Conservation (phyloP, 345 rosid species). For the Rhizophora mangle region DNA sequence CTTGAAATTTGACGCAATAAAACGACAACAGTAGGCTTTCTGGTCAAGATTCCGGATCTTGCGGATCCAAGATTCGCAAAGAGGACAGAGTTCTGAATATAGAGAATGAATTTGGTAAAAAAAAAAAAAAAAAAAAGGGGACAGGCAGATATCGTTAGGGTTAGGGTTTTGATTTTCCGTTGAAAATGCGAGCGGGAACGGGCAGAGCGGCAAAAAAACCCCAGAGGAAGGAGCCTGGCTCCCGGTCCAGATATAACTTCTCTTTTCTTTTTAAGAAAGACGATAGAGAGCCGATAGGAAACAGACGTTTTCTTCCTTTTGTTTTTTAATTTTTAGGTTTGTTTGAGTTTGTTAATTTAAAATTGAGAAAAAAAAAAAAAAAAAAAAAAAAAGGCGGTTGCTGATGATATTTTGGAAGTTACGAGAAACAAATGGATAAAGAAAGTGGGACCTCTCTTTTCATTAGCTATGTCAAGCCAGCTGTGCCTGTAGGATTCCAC, state of each 20-base stretch:
- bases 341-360: neutral
- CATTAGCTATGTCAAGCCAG: neutral
- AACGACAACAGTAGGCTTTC: neutral
- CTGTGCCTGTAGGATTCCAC: neutral
- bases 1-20: neutral
- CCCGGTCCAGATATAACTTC: constrained; percentile 59
- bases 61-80: constrained; percentile 38
- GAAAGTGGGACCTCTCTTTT: constrained; percentile 15
- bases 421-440: constrained; percentile 45
- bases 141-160: constrained; percentile 28
- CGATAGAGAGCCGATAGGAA: constrained; percentile 13
- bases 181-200: constrained; percentile 42
- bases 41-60: constrained; percentile 23
- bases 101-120: neutral
- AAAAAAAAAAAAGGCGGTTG: constrained; percentile 14
- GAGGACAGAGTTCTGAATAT: neutral
- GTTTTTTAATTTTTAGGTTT: neutral
- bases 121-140: neutral
- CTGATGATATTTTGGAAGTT: constrained; percentile 39
- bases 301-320: neutral
- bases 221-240: constrained; percentile 43
- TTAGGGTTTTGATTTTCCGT: constrained; percentile 39
- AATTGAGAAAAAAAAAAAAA: neutral
- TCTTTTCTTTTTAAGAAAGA: constrained; percentile 17
- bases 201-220: constrained; percentile 21